phyloP scores from a whole-genome alignment of 148 eudicot genomes.

The Drosera capensis region DNA sequence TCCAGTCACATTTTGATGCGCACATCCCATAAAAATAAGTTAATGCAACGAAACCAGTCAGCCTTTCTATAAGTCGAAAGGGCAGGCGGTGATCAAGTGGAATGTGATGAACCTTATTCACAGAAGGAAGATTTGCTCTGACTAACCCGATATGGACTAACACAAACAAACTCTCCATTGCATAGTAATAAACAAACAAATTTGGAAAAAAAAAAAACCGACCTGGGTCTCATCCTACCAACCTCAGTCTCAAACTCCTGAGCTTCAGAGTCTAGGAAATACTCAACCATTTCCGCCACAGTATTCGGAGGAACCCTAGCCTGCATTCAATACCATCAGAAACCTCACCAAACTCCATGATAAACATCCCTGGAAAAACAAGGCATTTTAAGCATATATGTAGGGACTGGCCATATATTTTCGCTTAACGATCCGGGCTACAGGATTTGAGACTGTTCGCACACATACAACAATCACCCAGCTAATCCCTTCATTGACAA shows the following conservation, averaged over 20 bases:
- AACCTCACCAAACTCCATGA: not conserved
- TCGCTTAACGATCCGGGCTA: too few relatives aligned
- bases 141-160: not conserved
- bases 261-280: constrained; percentile 93
- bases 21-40: too few relatives aligned
- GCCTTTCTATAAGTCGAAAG: too few relatives aligned
- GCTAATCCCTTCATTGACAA: too few relatives aligned
- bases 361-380: not conserved
- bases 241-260: constrained; percentile 85
- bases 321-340: constrained; percentile 13
- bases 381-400: not conserved
- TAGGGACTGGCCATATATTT: too few relatives aligned
- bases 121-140: too few relatives aligned
- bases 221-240: constrained; percentile 74
- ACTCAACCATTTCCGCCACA: constrained; percentile 45
- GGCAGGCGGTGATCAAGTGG: too few relatives aligned
- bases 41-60: too few relatives aligned
- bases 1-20: too few relatives aligned
- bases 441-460: too few relatives aligned
- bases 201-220: constrained; percentile 11
- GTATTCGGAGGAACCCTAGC: constrained; percentile 66
- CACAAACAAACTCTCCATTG: not conserved
- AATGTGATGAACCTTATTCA: too few relatives aligned
- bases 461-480: too few relatives aligned
- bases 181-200: not conserved